Base-by-base conservation (phyloP, 345 rosid genomes). In the Ricinus communis region DNA sequence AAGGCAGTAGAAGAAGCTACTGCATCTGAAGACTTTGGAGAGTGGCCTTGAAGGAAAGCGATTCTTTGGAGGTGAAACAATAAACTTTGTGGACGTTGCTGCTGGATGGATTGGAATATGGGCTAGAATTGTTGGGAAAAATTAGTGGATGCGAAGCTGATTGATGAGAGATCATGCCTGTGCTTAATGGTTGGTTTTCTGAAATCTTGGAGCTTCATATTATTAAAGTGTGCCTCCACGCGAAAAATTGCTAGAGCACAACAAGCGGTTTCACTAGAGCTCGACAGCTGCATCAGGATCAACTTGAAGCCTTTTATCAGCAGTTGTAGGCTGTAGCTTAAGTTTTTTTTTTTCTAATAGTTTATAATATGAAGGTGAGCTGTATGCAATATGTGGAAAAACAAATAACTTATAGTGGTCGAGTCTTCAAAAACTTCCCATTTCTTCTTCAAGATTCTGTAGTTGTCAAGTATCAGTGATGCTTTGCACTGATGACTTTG, bases 41-140 rank as follows among this genome's bases (percentile, higher is more conserved):
- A n/a, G 53, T 8, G 73, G 51, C 1, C 71, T 71, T 8, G 46
- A 67, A 18, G 77, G 81, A 41, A 72, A 76, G 56, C 67, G 19
- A 15, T 60, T 77, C 69, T 78, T 78, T 21, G 80, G 84, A 15
- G 84, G 84, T 7, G 76, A 80, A 45, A 62, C n/a, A 1, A 70
- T 75, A 61, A 69, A 71, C 69, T 77, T 68, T 47, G 51, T 38
- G 1, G 81, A 77, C 38, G 50, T 78, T 25, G 78, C 79, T 5
- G 67, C 62, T 4, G 83, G 83, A 27, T 77, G 80, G 78, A 60
- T 77, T 13, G 82, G 82, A 54, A 59, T 50, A 19, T 77, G 80
- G 78, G 78, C 76, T 65, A 22, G 24, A 22, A 27, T 74, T 6
- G 71, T 72, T 16, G 81, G 71, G 70, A 66, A 77, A 57, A 77